Conservation (phyloP, 2,329 filamentous ascomycete species). For the Talaromyces sp. region DNA sequence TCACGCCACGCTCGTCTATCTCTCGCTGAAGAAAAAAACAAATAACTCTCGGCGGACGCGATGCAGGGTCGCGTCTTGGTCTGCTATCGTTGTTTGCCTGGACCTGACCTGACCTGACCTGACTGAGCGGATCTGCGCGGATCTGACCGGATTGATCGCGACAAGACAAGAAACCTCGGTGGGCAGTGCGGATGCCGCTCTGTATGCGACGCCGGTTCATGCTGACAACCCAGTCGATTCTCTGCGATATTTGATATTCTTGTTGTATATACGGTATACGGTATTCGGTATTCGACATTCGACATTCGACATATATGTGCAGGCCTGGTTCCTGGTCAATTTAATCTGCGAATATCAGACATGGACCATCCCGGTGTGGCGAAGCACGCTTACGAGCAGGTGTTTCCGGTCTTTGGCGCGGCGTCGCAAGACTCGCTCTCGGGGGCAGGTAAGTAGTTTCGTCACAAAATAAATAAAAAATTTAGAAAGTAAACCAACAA, state of each 20-base stretch:
- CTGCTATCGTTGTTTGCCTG: background rate
- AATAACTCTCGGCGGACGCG: background rate
- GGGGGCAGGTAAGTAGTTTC: background rate
- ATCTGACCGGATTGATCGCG: background rate
- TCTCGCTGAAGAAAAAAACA: background rate
- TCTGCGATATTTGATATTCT: background rate
- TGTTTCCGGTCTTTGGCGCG: slow-evolving; percentile 22
- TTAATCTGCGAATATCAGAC: background rate
- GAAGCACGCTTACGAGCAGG: slow-evolving; percentile 20
- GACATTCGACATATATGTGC: background rate
- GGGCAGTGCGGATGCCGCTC: background rate
- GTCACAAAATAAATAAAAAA: background rate
- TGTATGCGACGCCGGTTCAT: background rate
- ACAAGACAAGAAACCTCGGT: background rate
- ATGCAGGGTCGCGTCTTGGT: background rate
- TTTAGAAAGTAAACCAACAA: background rate
- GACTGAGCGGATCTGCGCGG: background rate
- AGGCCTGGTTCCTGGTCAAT: background rate
- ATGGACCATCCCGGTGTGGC: slow-evolving; percentile 22
- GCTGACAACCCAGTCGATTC: background rate
- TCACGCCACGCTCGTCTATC: background rate
- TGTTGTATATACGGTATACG: background rate
- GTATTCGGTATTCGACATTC: background rate
- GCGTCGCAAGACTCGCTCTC: background rate
- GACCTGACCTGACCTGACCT: background rate